Evolutionary conservation across 2,329 filamentous ascomycete species (phyloP).

Genomic region (Penicillium decumbens): DNA sequence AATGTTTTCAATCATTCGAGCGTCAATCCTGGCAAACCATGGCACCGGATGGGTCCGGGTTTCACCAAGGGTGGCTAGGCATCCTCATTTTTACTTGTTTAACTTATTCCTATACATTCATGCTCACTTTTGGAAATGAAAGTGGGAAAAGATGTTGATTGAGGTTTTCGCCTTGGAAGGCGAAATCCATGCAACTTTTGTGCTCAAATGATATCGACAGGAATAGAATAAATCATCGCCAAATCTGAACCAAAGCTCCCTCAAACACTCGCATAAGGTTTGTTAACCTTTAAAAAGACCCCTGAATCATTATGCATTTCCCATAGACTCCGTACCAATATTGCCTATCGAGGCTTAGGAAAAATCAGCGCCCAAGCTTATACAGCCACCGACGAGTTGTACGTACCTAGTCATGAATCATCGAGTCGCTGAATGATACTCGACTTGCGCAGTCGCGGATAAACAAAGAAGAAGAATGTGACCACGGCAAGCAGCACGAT

Average conservation of each 20-base stretch:
- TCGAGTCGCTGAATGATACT: not conserved
- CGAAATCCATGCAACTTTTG: not conserved
- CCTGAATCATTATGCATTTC: not conserved
- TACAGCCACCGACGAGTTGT: not conserved
- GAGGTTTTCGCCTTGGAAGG: not conserved
- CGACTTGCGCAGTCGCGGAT: conserved; percentile 26
- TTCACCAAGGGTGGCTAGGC: not conserved
- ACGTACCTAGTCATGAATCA: not conserved
- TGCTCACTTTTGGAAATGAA: not conserved
- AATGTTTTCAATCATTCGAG: not conserved
- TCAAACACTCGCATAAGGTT: not conserved
- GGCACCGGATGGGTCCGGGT: not conserved
- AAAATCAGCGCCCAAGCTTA: not conserved
- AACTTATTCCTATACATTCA: not conserved
- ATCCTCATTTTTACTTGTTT: not conserved
- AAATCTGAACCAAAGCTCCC: not conserved
- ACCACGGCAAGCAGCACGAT: conserved; percentile 31
- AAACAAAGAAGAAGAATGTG: conserved; percentile 29
- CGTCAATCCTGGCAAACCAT: not conserved
- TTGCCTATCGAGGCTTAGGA: not conserved
- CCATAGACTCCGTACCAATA: conserved; percentile 1
- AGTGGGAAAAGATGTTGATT: not conserved
- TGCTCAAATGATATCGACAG: not conserved
- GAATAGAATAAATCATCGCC: not conserved
- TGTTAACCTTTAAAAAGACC: not conserved